phyloP scores from a whole-genome alignment of 192 early-diverging fungal genomes.

The Glomus cerebriforme region DNA sequence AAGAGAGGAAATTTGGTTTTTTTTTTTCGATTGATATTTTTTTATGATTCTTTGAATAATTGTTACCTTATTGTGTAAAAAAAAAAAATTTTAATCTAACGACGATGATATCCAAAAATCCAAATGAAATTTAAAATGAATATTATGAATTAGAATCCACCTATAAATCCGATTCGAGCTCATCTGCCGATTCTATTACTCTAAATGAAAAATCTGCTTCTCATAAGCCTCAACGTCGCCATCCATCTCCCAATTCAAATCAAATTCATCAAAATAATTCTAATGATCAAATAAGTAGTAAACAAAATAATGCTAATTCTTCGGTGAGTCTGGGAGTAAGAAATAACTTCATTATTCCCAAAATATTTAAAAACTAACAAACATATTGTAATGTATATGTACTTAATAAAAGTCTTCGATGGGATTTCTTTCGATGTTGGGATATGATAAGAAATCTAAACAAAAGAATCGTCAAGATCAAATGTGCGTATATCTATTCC shows the following conservation, averaged over 20 bases:
- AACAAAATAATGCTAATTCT: background rate
- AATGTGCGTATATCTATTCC: background rate
- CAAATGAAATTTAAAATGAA: conserved; percentile 10
- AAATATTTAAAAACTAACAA: background rate
- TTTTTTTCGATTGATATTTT: background rate
- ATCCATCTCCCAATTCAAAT: background rate
- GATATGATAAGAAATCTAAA: conserved; percentile 15
- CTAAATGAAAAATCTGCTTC: background rate
- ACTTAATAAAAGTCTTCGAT: background rate
- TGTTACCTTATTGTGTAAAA: background rate
- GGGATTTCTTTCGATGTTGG: conserved; percentile 15
- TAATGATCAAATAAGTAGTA: background rate
- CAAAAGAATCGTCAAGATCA: conserved; percentile 2
- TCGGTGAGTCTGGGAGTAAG: background rate
- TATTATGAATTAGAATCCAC: conserved; percentile 1
- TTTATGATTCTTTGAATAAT: background rate
- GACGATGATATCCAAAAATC: background rate
- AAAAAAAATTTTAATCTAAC: background rate
- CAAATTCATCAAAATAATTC: background rate
- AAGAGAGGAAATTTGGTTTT: background rate
- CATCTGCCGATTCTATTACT: conserved; percentile 19
- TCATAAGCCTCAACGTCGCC: background rate
- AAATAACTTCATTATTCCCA: background rate
- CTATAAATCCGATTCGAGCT: conserved; percentile 14
- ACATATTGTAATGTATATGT: background rate